Conservation (phyloP, 2,329 filamentous ascomycete species). For the Microsporum ferrugineum region DNA sequence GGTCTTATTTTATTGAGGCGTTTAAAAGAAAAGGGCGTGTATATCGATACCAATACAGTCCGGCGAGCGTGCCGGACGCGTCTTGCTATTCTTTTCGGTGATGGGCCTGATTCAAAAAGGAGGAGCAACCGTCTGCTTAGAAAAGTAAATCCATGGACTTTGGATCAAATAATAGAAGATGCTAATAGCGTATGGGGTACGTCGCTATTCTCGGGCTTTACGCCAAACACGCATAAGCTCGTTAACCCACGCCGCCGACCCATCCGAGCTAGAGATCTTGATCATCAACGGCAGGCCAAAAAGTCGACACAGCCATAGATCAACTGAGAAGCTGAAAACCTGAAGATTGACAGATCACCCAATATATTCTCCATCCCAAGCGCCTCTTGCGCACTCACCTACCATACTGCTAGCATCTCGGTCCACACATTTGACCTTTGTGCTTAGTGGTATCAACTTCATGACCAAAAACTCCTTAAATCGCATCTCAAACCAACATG, state of each 20-base stretch:
- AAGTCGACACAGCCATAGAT: not conserved
- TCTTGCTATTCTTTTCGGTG: conserved; percentile 28
- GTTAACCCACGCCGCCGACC: conserved; percentile 12
- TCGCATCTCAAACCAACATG: not conserved
- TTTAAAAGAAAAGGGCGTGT: conserved; percentile 27
- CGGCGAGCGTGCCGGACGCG: conserved; percentile 27
- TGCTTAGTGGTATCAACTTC: too few species aligned
- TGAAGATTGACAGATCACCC: not conserved
- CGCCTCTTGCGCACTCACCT: not conserved
- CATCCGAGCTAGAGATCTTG: not conserved
- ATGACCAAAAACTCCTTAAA: not conserved
- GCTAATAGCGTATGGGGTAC: conserved; percentile 28
- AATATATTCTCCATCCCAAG: not conserved
- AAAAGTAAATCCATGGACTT: conserved; percentile 25
- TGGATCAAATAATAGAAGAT: conserved; percentile 23
- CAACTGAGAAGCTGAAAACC: not conserved
- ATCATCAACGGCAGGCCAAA: not conserved
- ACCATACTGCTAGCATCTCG: not conserved
- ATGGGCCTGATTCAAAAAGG: conserved; percentile 21
- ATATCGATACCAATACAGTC: conserved; percentile 22
- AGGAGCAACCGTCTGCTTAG: conserved; percentile 28
- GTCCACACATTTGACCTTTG: too few species aligned
- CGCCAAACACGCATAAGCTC: conserved; percentile 14
- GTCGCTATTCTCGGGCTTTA: conserved; percentile 21
- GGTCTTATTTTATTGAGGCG: conserved; percentile 31